Base-by-base conservation (phyloP, 768 basidiomycete genomes). In the Hygrocybe coccinea region DNA sequence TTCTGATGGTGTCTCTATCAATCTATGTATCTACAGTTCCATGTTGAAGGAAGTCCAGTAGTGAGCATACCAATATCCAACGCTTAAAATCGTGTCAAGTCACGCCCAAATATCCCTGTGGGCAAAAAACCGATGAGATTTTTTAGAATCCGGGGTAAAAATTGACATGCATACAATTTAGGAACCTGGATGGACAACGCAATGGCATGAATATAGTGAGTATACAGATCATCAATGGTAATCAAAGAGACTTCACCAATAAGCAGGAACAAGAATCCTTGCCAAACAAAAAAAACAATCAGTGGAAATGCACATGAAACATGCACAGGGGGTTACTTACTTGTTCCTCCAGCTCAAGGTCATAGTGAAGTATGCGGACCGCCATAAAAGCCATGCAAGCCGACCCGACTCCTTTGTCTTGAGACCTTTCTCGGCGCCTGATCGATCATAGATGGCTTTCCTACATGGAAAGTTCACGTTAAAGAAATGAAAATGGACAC, bases 331-430 rank as follows among this genome's bases (percentile, higher is more conserved):
- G 45, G 19, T 7, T 8, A 76, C 78, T 62, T 59, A 84, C 83
- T 83, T 87, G 69, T 89, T 89, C 67, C 86, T 75, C 59, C 79
- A 56, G 64, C 85, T 88, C 52, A 91, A 67, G 3, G 87, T 87
- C 80, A 81, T 82, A 5, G 86, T 86, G 67, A 89, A 87, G 70
- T 91, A 91, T 1, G 89, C 87, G 15, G 84, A 86, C 52, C 88
- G 76, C 88, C 88, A 90, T 47, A 90, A 73, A 33, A 90, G 73
- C 87, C 87, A 90, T 10, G 88, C 88, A 37, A 87, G 58, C 36
- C 85, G 77, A 24, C 87, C 83, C 37, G 81, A 76, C 69, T 88
- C 80, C 66, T 81, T 83, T 53, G 76, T 70, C 70, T 83, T 71
- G 62, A 81, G 71, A 7, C 79, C 75, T 44, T 67, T 73, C 47